Evolutionary conservation across 1,139 yeast species (phyloP), one percentile per base, ranked within the genome.

Genomic region (Taphrina flavorubra): DNA sequence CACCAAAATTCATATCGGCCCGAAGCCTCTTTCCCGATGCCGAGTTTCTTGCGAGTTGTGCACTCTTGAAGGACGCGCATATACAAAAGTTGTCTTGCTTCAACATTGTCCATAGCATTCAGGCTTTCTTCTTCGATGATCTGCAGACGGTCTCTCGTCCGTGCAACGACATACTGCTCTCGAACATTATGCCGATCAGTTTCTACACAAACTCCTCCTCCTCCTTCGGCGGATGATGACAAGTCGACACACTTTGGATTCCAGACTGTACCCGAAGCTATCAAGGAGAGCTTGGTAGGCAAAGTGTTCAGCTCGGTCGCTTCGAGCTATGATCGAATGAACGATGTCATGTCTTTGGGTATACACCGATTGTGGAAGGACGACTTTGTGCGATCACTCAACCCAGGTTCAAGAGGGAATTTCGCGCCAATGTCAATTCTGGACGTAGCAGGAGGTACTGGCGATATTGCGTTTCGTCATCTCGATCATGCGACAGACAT

Each of bases 391-490:
- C 84, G 86, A 74, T 86, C 92, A 74, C 81, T 94, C 71, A 97
- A 94, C 76, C 97, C 97, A 53, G 99, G 99, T 55, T 53, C 67
- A 37, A 87, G 87, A 82, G 63, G 68, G 16, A 55, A 63, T 42
- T 59, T 60, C 25, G 68, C 63, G 14, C 86, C 98, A 76, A 82
- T 94, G 76, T 86, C 87, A 72, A 92, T 94, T 76, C 83, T 94
- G 72, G 99, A 94, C 79, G 98, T 95, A 68, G 99, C 99, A 49
- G 99, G 99, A 70, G 99, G 99, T 42, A 92, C 98, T 16, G 99
- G 99, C 60, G 99, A 94, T 77, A 92, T 94, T 79, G 99, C 99
- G 0, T 92, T 92, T 80, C 95, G 99, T 6, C 84, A 95, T 72
- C 81, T 94, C 72, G 97, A 92, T 75, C 97, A 94, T 77, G 98